Evolutionary conservation across 2,329 filamentous ascomycete species (phyloP), one percentile per base, ranked within the genome.

Genomic region (Sarocladium oryzae): DNA sequence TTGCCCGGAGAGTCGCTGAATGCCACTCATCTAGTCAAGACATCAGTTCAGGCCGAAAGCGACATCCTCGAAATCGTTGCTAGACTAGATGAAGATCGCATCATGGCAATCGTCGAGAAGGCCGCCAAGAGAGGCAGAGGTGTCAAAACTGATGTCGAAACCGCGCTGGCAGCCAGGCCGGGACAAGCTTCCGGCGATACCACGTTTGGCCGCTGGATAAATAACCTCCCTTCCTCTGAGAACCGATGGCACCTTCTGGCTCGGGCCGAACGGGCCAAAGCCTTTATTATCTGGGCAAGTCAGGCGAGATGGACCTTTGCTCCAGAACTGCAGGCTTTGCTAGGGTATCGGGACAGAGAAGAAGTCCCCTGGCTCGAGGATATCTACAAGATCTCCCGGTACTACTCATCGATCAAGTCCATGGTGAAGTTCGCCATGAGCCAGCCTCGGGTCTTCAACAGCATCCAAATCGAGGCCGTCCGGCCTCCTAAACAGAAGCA

Each of bases 351-450:
- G 4, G 5, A 8, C 4, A 3, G 21, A 10, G 4, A 53, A 18
- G 16, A 51, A n/a, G 55, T 55, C 11, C 30, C 8, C n/a, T 57
- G 58, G 56, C 16, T 61, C 2, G 15, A 48, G 13, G 13, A 21
- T 20, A 5, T 60, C 1, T 55, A 64, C 26, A 66, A 66, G 46
- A 24, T 66, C 3, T 62, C 54, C 15, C 62, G 63, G 1, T 66
- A 65, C 51, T 51, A 49, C 15, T 51, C 52, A 3, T 61, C 61
- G 13, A 53, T 55, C 1, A 63, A 61, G 49, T 53, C 59, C 2
- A 60, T 66, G 57, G 53, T 65, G 4, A 63, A 63, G 18, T 11
- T 63, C 7, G 61, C 62, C 10, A 28, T 51, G 0, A 61, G 60
- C 24, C 41, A 60, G 33, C 59, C 60, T 15, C 45, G 26, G 1